A percentile compares a stretch with the other conserved stretches of the same genome.
Conservation (phyloP, 305 asterid genomes). For the Solanum hybrid region DNA sequence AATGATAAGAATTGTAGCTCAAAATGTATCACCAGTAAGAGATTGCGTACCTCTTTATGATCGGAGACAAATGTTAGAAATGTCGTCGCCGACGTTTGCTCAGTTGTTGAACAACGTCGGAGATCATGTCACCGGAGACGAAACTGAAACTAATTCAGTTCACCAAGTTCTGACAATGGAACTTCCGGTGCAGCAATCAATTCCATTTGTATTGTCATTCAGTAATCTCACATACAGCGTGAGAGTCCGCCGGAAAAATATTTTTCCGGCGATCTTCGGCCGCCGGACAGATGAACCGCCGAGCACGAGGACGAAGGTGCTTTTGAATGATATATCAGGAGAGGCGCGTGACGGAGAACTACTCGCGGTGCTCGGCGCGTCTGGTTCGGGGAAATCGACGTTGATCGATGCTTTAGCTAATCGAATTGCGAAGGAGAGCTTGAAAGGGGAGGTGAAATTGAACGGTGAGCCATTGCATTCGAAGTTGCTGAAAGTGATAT, state of each 20-base stretch:
- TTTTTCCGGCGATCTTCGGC: background rate
- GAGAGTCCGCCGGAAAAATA: conserved; percentile 13
- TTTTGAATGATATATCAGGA: conserved; percentile 23
- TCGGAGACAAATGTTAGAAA: background rate
- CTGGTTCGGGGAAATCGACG: conserved; percentile 30
- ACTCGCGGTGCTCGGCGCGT: conserved; percentile 24
- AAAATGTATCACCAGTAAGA: background rate
- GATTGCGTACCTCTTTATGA: background rate
- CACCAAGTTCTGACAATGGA: background rate
- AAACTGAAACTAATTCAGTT: background rate
- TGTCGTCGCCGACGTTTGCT: conserved; percentile 8
- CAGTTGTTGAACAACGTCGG: conserved; percentile 1
- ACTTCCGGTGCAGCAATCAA: background rate
- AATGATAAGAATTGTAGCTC: background rate
- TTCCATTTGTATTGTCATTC: conserved; percentile 45
- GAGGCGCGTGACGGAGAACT: conserved; percentile 28
- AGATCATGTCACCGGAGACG: background rate
- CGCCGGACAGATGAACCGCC: conserved; percentile 3
- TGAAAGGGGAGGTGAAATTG: conserved; percentile 22
- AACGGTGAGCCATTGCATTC: conserved; percentile 20
- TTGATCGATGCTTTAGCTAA: conserved; percentile 31
- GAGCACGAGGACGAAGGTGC: conserved; percentile 6
- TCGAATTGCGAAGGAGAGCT: conserved; percentile 20
- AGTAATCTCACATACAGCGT: conserved; percentile 40
- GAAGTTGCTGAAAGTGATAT: conserved; percentile 16